Evolutionary conservation across 2,329 filamentous ascomycete genomes (phyloP).

Genomic region (Pyrenophora seminiperda): DNA sequence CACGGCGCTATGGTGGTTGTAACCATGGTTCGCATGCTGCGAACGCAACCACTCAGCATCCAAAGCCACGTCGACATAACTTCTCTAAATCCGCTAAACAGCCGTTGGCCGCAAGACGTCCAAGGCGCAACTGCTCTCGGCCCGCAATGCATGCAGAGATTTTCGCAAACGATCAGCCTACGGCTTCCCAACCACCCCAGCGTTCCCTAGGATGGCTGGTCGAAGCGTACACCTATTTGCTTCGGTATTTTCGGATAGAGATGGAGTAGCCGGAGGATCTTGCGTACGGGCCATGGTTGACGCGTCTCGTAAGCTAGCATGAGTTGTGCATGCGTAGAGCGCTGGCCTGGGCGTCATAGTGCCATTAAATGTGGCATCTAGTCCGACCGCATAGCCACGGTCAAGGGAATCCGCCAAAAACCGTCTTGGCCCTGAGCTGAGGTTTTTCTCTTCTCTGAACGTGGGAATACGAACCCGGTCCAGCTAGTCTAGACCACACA

Average conservation of each 20-base stretch:
- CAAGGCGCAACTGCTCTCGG: constrained; percentile 25
- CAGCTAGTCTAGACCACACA: constrained; percentile 3
- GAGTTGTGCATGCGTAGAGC: constrained; percentile 7
- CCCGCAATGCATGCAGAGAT: constrained; percentile 32
- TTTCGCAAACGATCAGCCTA: constrained; percentile 25
- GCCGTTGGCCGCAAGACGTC: constrained; percentile 11
- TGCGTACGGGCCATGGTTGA: constrained; percentile 24
- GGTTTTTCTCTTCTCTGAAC: constrained; percentile 5
- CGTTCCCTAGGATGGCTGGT: constrained; percentile 17
- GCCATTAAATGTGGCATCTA: constrained; percentile 23
- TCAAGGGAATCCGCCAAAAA: constrained; percentile 7
- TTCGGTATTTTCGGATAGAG: constrained; percentile 22
- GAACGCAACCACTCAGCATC: constrained; percentile 14
- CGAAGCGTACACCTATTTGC: constrained; percentile 19
- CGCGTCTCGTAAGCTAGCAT: constrained; percentile 16
- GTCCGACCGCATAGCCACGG: constrained; percentile 15
- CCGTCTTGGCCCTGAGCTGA: constrained; percentile 13
- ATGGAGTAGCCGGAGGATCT: constrained; percentile 11
- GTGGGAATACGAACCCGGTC: constrained; percentile 6
- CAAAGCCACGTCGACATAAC: constrained; percentile 3
- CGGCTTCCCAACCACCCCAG: constrained; percentile 18
- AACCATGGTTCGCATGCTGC: constrained; percentile 16
- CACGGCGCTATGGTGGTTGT: constrained; percentile 6
- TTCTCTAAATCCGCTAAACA: constrained; percentile 5
- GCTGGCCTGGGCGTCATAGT: constrained; percentile 15